Evolutionary conservation across 768 basidiomycete species (phyloP).

Genomic region (Leccinum truebloodii): DNA sequence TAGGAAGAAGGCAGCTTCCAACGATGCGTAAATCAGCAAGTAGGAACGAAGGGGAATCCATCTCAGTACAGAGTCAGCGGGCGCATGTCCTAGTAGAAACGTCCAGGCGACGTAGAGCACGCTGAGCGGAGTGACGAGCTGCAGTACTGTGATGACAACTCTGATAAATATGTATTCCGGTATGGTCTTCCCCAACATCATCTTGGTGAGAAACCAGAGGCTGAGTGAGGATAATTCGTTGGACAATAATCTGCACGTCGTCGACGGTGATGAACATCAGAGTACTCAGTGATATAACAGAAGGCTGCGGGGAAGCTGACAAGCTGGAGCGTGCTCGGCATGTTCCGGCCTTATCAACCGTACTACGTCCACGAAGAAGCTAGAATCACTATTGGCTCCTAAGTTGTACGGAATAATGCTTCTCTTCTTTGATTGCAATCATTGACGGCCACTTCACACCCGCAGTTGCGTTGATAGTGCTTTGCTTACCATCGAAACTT

Average conservation of each 20-base stretch:
- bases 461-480: background rate
- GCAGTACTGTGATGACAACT: conserved; percentile 44
- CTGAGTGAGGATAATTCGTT: background rate
- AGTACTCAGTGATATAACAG: background rate
- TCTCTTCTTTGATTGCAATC: background rate
- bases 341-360: background rate
- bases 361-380: too few species aligned
- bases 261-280: background rate
- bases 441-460: background rate
- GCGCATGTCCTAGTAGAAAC: conserved; percentile 5
- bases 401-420: too few species aligned
- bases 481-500: background rate
- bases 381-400: too few species aligned
- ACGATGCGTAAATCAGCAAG: conserved; percentile 35
- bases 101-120: conserved; percentile 37
- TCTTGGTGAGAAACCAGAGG: conserved; percentile 1
- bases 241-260: background rate
- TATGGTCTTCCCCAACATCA: conserved; percentile 49
- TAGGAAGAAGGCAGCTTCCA: conserved; percentile 52
- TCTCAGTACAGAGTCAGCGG: background rate
- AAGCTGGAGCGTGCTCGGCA: background rate
- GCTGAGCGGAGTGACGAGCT: conserved; percentile 52
- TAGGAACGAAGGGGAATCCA: conserved; percentile 9
- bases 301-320: too few species aligned
- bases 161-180: conserved; percentile 58